These are phyloP conservation scores for Avena sativa DNA, from an alignment of 176 grass and related monocot genomes.

Conservation along the genomic window DNA sequence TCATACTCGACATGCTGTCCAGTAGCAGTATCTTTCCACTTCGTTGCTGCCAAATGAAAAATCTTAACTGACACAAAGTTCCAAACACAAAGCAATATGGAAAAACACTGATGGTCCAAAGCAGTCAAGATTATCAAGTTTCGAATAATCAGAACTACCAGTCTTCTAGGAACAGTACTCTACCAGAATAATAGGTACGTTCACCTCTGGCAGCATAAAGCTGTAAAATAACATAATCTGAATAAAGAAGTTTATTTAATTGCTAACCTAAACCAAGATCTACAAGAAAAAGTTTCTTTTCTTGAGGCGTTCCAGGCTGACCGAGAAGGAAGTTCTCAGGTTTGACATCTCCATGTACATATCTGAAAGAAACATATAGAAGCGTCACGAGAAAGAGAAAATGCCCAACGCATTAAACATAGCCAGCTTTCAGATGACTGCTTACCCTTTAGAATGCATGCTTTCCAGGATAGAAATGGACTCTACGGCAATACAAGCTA, in stretches of 20 bases:
- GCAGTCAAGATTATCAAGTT: conserved; percentile 28
- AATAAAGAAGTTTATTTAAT: conserved; percentile 27
- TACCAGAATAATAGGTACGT: not conserved
- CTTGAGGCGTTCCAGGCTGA: conserved; percentile 81
- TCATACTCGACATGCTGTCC: conserved; percentile 78
- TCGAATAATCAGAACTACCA: conserved; percentile 17
- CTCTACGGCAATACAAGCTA: conserved; percentile 80
- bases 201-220: not conserved
- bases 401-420: not conserved
- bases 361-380: conserved; percentile 42
- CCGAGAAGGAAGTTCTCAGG: conserved; percentile 92
- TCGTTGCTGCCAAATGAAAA: conserved; percentile 66
- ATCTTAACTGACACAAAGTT: conserved; percentile 22
- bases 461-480: conserved; percentile 86
- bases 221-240: conserved; percentile 26
- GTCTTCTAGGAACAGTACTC: not conserved
- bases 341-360: conserved; percentile 92
- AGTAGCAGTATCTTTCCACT: conserved; percentile 72
- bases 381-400: conserved; percentile 22
- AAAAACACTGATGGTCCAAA: conserved; percentile 13
- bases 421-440: not conserved
- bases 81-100: conserved; percentile 21
- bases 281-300: conserved; percentile 92
- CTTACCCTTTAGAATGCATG: conserved; percentile 88
- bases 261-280: conserved; percentile 88